Evolutionary conservation across 768 basidiomycete species (phyloP).

Genomic region (Podaxis sp.): DNA sequence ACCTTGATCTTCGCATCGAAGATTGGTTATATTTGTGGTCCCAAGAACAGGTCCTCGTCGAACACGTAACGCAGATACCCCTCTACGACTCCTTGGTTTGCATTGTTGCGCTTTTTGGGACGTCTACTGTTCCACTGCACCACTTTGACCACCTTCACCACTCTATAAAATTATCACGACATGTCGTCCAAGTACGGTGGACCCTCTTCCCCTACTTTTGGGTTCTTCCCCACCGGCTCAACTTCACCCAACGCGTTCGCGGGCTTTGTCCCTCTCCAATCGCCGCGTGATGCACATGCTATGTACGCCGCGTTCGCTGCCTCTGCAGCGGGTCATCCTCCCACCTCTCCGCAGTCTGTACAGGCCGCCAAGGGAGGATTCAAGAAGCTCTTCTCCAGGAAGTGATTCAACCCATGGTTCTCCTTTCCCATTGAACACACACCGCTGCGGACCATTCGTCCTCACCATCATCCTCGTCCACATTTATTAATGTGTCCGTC

Average conservation of each 20-base stretch:
- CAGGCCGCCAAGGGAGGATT: neutral
- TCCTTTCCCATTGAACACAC: neutral
- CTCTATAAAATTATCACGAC: slow-evolving; percentile 15
- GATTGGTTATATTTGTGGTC: neutral
- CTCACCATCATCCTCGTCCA: neutral
- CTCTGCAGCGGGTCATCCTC: slow-evolving; percentile 1
- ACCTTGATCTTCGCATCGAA: neutral
- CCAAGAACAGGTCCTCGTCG: neutral
- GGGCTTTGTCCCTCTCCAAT: slow-evolving; percentile 42
- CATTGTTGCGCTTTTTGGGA: slow-evolving; percentile 1
- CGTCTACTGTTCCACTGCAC: slow-evolving; percentile 3
- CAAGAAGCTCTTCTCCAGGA: neutral
- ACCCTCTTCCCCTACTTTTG: slow-evolving; percentile 52
- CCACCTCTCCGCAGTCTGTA: neutral
- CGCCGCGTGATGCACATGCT: slow-evolving; percentile 54
- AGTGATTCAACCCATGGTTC: neutral
- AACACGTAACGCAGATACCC: neutral
- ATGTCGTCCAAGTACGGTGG: slow-evolving; percentile 48
- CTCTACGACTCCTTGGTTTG: neutral
- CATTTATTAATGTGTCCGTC: neutral
- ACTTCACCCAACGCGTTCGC: slow-evolving; percentile 56
- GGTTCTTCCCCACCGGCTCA: slow-evolving; percentile 54
- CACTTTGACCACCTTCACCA: slow-evolving; percentile 4
- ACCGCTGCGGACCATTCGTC: neutral
- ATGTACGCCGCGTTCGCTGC: slow-evolving; percentile 50